phyloP scores from a whole-genome alignment of 805 yeast genomes.

The Spathaspora hagerdaliae region DNA sequence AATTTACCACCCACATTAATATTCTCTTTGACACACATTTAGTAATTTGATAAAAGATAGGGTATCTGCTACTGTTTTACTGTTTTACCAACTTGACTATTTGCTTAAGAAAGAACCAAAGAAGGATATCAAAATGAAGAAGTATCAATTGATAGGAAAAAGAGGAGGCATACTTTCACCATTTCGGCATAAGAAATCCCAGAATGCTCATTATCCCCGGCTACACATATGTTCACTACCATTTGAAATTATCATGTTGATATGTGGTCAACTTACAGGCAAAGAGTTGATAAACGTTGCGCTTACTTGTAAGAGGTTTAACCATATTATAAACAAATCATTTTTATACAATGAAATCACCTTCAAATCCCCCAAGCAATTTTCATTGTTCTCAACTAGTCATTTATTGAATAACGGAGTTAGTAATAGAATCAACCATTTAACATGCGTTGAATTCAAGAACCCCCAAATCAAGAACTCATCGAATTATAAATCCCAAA shows the following conservation, averaged over 20 bases:
- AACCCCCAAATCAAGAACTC: slow-evolving; percentile 31
- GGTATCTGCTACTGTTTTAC: too few species aligned
- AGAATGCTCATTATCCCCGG: slow-evolving; percentile 16
- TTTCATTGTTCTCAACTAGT: slow-evolving; percentile 30
- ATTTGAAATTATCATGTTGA: slow-evolving; percentile 35
- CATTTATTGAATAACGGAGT: slow-evolving; percentile 18
- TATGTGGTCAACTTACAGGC: slow-evolving; percentile 20
- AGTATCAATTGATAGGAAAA: slow-evolving; percentile 41
- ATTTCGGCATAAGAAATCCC: neutral
- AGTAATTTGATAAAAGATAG: too few species aligned
- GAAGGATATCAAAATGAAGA: slow-evolving; percentile 20
- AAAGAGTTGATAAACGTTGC: slow-evolving; percentile 23
- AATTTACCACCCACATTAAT: too few species aligned
- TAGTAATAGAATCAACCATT: slow-evolving; percentile 21
- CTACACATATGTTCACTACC: slow-evolving; percentile 39
- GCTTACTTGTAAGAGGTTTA: slow-evolving; percentile 33
- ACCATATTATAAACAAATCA: slow-evolving; percentile 29
- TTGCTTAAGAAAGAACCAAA: too few species aligned
- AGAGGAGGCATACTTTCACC: slow-evolving; percentile 16
- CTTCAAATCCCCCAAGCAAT: slow-evolving; percentile 21
- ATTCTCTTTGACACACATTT: too few species aligned
- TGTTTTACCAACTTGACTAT: too few species aligned
- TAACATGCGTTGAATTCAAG: slow-evolving; percentile 22
- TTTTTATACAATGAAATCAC: slow-evolving; percentile 32
- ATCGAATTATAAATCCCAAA: slow-evolving; percentile 18